These are phyloP conservation scores for Endoconidiophora polonica DNA, from an alignment of 2,329 filamentous ascomycete genomes.

Conservation along the genomic window DNA sequence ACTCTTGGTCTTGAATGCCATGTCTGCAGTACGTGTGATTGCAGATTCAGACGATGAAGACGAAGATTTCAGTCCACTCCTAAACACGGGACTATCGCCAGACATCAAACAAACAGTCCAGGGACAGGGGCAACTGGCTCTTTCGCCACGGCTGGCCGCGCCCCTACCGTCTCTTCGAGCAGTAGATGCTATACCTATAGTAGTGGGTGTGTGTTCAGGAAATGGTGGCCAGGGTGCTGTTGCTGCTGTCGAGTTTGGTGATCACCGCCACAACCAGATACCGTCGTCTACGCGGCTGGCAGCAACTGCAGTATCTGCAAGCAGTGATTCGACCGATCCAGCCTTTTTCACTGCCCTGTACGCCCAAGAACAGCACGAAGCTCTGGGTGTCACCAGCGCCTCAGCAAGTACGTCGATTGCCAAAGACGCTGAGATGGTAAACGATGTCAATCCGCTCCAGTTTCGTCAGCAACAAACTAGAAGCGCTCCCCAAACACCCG, in stretches of 20 bases:
- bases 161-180: too few relatives aligned
- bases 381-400: background rate
- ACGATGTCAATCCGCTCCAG: too few relatives aligned
- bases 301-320: constrained; percentile 6
- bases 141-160: too few relatives aligned
- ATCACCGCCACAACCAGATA: background rate
- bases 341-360: constrained; percentile 32
- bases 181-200: too few relatives aligned
- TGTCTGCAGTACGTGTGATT: constrained; percentile 17
- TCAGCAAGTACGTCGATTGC: background rate
- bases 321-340: constrained; percentile 27
- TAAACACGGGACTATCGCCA: too few relatives aligned
- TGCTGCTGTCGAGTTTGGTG: background rate
- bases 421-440: too few relatives aligned
- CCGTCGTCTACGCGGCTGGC: background rate
- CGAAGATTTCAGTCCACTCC: background rate
- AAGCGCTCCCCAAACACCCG: too few relatives aligned
- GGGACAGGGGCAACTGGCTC: too few relatives aligned
- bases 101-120: too few relatives aligned
- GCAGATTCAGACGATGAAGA: constrained; percentile 27
- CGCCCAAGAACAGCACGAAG: constrained; percentile 26
- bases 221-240: too few relatives aligned
- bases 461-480: too few relatives aligned
- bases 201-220: too few relatives aligned
- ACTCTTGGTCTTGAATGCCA: background rate